Percentiles rank a stretch among this genome's conserved stretches.
Evolutionary conservation across 129 eudicot species (phyloP).

Genomic region (Pulicaria dysenterica): DNA sequence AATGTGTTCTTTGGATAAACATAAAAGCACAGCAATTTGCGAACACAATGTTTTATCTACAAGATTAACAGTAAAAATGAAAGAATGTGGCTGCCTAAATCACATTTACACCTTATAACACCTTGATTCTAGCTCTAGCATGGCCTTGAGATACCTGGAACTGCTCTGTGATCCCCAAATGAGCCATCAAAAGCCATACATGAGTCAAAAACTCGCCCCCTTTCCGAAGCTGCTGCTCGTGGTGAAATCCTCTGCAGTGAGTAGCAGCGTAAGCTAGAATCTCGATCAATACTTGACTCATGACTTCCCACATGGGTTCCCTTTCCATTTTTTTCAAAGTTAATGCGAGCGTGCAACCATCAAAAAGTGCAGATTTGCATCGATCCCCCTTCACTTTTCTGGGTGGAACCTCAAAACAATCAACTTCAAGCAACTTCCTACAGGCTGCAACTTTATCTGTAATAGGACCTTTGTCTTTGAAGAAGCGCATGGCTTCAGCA

Average conservation of each 20-base stretch:
- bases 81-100: not conserved
- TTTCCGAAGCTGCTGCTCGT: constrained; percentile 49
- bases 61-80: too few species aligned
- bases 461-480: constrained; percentile 22
- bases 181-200: constrained; percentile 72
- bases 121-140: constrained; percentile 58
- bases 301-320: constrained; percentile 39
- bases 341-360: constrained; percentile 46
- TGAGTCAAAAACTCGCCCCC: constrained; percentile 65
- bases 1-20: too few species aligned
- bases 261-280: constrained; percentile 49
- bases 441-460: constrained; percentile 27
- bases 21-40: too few species aligned
- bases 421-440: constrained; percentile 41
- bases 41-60: too few species aligned
- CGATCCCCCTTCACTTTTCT: constrained; percentile 50
- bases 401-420: constrained; percentile 38
- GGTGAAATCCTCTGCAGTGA: constrained; percentile 47
- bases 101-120: not conserved
- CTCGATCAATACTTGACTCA: constrained; percentile 51
- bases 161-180: constrained; percentile 62
- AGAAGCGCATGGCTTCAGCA: constrained; percentile 47
- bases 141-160: constrained; percentile 58
- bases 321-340: constrained; percentile 21
- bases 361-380: constrained; percentile 53